Evolutionary conservation across 2,329 filamentous ascomycete genomes (phyloP).

Genomic region (Talaromyces sp.): DNA sequence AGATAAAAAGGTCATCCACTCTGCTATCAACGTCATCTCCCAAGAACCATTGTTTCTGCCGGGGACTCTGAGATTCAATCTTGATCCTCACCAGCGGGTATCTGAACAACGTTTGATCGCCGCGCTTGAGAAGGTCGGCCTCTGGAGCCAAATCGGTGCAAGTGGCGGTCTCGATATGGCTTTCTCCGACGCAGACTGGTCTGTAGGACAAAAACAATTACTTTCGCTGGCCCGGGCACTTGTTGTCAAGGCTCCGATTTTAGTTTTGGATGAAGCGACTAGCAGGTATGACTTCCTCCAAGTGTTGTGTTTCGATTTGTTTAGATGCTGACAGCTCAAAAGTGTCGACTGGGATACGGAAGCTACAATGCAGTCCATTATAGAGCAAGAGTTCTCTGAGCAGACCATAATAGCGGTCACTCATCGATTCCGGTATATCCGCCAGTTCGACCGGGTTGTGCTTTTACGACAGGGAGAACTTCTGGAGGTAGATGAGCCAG

Average conservation of each 20-base stretch:
- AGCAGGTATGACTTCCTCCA: slow-evolving; percentile 28
- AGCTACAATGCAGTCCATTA: slow-evolving; percentile 53
- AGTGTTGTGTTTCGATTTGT: background rate
- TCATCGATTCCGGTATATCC: slow-evolving; percentile 50
- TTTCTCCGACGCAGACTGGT: slow-evolving; percentile 50
- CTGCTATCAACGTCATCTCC: slow-evolving; percentile 61
- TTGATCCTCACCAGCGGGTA: background rate
- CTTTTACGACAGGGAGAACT: slow-evolving; percentile 35
- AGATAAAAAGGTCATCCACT: slow-evolving; percentile 26
- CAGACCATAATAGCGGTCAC: slow-evolving; percentile 60
- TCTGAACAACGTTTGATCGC: slow-evolving; percentile 26
- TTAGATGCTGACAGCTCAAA: background rate
- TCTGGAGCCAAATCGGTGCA: slow-evolving; percentile 36
- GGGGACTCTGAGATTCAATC: background rate
- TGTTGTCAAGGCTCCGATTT: slow-evolving; percentile 44
- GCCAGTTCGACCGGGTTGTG: slow-evolving; percentile 38
- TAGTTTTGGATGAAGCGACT: slow-evolving; percentile 44
- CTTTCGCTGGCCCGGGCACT: slow-evolving; percentile 61
- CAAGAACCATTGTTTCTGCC: slow-evolving; percentile 1
- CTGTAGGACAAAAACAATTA: slow-evolving; percentile 60
- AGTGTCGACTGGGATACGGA: slow-evolving; percentile 59
- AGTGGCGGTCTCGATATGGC: slow-evolving; percentile 31
- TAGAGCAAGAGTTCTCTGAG: slow-evolving; percentile 50
- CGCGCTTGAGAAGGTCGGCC: slow-evolving; percentile 36
- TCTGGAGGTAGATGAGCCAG: slow-evolving; percentile 35